Percentiles rank a stretch among this genome's conserved stretches.
Evolutionary conservation across 1,284 basidiomycete genomes (phyloP).

Genomic region (Tilletia walkeri): DNA sequence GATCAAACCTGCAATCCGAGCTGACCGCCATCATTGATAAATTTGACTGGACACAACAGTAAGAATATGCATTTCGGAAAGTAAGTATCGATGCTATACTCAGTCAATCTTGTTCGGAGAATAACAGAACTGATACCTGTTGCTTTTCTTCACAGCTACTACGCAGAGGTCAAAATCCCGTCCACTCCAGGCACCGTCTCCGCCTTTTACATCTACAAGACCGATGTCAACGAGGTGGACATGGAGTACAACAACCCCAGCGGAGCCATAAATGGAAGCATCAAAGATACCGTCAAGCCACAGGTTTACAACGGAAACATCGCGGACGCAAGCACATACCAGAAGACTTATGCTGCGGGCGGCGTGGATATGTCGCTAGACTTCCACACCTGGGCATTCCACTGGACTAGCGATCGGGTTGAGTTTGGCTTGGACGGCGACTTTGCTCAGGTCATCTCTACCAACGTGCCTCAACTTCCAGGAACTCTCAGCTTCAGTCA

Average conservation of each 20-base stretch:
- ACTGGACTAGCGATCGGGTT: neutral
- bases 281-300: constrained; percentile 18
- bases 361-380: constrained; percentile 15
- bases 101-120: neutral
- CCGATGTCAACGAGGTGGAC: constrained; percentile 8
- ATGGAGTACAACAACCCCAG: constrained; percentile 17
- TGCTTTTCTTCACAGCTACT: constrained; percentile 14
- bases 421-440: constrained; percentile 12
- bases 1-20: neutral
- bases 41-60: neutral
- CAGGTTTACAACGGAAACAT: constrained; percentile 15
- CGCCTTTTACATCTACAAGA: constrained; percentile 20
- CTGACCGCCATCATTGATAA: neutral
- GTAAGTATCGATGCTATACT: neutral
- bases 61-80: constrained; percentile 2
- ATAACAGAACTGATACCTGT: neutral
- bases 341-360: neutral
- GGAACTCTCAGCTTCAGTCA: constrained; percentile 11
- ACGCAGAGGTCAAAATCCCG: constrained; percentile 10
- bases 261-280: neutral
- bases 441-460: neutral
- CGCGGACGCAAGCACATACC: constrained; percentile 1
- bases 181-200: constrained; percentile 12
- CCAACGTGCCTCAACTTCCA: constrained; percentile 13
- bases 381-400: constrained; percentile 14